Evolutionary conservation across 1,284 basidiomycete species (phyloP), one percentile per base, ranked within the genome.

Genomic region (Bondarzewia mesenterica): DNA sequence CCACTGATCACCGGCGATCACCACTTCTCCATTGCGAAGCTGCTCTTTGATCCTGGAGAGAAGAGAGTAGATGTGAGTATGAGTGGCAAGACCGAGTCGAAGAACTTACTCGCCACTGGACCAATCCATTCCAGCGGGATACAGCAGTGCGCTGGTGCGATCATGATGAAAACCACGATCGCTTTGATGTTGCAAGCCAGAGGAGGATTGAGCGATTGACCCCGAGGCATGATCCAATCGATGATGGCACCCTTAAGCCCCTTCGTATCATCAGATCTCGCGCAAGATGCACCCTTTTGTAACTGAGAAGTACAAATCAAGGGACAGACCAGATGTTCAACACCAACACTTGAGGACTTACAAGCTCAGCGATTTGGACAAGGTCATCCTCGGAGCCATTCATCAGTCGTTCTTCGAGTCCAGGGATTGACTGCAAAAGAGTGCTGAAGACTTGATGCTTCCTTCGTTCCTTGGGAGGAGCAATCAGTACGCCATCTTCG

Each of bases 261-360:
- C 43, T 51, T 53, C 15, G 47, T 52, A 23, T 53, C 47, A 38
- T 53, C 47, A 16, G 46, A 43, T 37, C 50, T 23, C 16, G 50
- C 50, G 42, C 32, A 35, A 15, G 46, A 14, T 4, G 41, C 50
- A 37, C 52, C 52, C 22, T 49, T 45, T 25, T 51, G 52, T 20
- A 53, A 26, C 52, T 53, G 29, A 15, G 8, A 7, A 32, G 8
- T 32, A 3, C n/a, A 32, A 10, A 32, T 32, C 29, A 32, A 32
- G 15, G n/a, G n/a, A n/a, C n/a, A n/a, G n/a, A n/a, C n/a, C 29
- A 32, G 8, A 32, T 10, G 15, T 32, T 15, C 29, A 32, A 10
- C 29, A 32, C 15, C 15, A 32, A 10, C 8, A 15, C 15, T 10
- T 10, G 8, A 32, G 15, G 29, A 32, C 29, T 32, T 32, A 32